Conservation (phyloP, 2,329 filamentous ascomycete species). For the Knufia petricola region DNA sequence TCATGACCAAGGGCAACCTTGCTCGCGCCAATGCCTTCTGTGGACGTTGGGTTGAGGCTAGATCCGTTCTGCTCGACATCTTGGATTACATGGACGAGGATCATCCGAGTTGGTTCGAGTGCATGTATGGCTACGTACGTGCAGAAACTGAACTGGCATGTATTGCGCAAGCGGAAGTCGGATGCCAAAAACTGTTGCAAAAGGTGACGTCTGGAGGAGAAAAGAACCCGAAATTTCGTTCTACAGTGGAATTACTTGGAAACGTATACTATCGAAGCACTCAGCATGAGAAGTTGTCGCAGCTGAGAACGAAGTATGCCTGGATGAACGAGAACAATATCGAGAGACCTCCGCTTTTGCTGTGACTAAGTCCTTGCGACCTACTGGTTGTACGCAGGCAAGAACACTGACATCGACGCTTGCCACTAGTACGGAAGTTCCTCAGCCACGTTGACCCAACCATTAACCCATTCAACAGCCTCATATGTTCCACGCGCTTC, state of each 20-base stretch:
- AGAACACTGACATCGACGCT: too few species aligned
- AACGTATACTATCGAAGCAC: neutral
- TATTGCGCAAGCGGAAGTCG: neutral
- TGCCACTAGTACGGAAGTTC: too few species aligned
- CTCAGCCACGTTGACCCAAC: too few species aligned
- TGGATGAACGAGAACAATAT: neutral
- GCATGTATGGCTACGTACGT: constrained; percentile 19
- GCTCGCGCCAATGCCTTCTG: constrained; percentile 21
- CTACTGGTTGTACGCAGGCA: too few species aligned
- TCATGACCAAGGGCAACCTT: constrained; percentile 25
- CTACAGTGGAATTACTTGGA: neutral
- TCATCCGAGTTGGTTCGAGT: constrained; percentile 21
- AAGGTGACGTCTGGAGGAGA: neutral
- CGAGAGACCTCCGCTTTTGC: neutral
- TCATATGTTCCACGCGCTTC: too few species aligned
- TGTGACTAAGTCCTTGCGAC: too few species aligned
- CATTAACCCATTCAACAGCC: too few species aligned
- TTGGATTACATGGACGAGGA: constrained; percentile 9
- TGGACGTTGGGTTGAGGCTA: constrained; percentile 18
- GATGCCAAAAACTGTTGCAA: neutral
- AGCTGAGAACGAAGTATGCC: neutral
- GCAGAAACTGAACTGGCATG: neutral
- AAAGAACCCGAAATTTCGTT: neutral
- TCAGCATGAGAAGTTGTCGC: neutral
- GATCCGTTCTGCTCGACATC: constrained; percentile 13